phyloP scores from a whole-genome alignment of 2,329 filamentous ascomycete species.

The Lasiodiplodia sp. region DNA sequence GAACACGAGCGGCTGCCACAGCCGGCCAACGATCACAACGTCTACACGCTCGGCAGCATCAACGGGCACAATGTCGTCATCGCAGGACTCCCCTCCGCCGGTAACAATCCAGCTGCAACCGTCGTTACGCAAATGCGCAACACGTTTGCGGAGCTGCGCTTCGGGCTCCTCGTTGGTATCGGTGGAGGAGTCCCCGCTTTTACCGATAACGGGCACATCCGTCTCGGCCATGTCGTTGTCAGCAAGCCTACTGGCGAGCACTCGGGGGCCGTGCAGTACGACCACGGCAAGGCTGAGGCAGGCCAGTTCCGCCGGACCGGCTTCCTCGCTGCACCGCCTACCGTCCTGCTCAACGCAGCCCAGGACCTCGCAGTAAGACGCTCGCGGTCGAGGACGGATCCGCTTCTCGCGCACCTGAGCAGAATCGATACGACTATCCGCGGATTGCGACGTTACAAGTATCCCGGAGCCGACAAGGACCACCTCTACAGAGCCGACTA shows the following conservation, averaged over 20 bases:
- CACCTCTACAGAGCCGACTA: not conserved
- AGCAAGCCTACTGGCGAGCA: conserved; percentile 32
- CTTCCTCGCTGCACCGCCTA: conserved; percentile 31
- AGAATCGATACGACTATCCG: not conserved
- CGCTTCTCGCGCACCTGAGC: not conserved
- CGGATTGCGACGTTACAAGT: not conserved
- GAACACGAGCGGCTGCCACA: not conserved
- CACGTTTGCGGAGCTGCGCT: conserved; percentile 33
- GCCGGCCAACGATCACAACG: not conserved
- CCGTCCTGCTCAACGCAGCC: conserved; percentile 27
- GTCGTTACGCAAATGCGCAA: not conserved
- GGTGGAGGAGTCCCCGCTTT: conserved; percentile 35
- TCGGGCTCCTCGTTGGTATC: conserved; percentile 37
- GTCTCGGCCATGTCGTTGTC: conserved; percentile 40
- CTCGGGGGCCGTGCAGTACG: conserved; percentile 38
- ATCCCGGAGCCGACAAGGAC: conserved; percentile 14
- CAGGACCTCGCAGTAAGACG: not conserved
- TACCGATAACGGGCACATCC: conserved; percentile 24
- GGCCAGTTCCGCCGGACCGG: conserved; percentile 33
- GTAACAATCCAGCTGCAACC: not conserved
- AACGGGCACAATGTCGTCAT: conserved; percentile 3
- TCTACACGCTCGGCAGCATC: not conserved
- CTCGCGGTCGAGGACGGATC: not conserved
- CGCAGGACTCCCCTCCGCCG: not conserved
- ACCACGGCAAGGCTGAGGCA: conserved; percentile 34